Evolutionary conservation across 305 asterid genomes (phyloP), one percentile per base, ranked within the genome.

Genomic region (Plantago lanceolata): DNA sequence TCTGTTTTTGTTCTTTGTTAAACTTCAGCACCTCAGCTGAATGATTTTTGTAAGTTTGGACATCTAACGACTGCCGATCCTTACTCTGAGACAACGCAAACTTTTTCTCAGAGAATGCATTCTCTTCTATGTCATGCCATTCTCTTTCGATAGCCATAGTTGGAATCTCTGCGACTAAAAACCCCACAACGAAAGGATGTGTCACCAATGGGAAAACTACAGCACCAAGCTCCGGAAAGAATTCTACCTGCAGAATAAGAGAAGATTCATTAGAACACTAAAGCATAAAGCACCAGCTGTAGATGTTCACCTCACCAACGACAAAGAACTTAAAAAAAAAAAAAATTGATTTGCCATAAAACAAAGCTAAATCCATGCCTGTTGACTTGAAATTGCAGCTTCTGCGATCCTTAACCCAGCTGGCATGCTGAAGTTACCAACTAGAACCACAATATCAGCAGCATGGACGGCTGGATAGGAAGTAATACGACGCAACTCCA

Each of bases 111-210:
- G 81, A 67, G 61, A 64, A 65, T 24, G 86, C 65, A 73, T 49
- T 35, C 54, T 71, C 83, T 69, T 76, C 66, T 33, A 66, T 71
- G 72, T 71, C 81, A 70, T 65, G 67, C 72, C 73, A 66, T 70
- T 77, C 84, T 69, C 71, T 79, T 53, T 77, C 82, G 26, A 74
- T 37, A 69, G 72, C 61, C 78, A 68, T 64, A 52, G 67, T 79
- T 49, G 94, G 96, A 71, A 85, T 71, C 81, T 92, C 98, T 40
- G 95, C 98, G 51, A 92, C 98, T 72, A 89, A 77, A 84, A 92
- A 89, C 52, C 98, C 97, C 79, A 92, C 95, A 20, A 92, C 80
- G 77, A 92, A 92, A 61, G 98, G 98, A 81, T 84, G 97, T 67
- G 88, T 89, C 26, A 89, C 89, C 87, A 92, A 73, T 26, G 97